A percentile compares a stretch with the other conserved stretches of the same genome.
Evolutionary conservation across 768 basidiomycete genomes (phyloP).

Genomic region (Hericium coralloides): DNA sequence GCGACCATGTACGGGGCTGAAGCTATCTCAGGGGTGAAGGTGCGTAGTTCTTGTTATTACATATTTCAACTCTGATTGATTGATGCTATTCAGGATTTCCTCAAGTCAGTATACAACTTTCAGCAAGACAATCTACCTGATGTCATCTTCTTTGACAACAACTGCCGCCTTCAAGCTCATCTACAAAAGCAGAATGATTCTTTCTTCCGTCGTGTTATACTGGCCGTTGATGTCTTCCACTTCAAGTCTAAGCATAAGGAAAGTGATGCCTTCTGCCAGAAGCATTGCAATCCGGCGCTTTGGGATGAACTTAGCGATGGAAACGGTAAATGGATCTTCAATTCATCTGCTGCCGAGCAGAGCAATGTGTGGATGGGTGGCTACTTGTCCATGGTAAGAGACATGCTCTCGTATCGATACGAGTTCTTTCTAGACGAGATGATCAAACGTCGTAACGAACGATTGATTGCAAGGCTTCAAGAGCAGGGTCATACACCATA

Average conservation of each 20-base stretch:
- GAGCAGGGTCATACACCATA: neutral
- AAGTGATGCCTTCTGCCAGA: constrained; percentile 9
- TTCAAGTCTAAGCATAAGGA: constrained; percentile 17
- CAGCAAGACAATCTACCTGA: neutral
- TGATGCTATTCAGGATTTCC: neutral
- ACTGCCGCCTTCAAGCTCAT: neutral
- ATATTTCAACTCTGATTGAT: neutral
- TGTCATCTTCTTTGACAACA: constrained; percentile 1
- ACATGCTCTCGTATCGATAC: constrained; percentile 25
- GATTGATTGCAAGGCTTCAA: neutral
- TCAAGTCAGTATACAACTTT: neutral
- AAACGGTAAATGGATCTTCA: constrained; percentile 17
- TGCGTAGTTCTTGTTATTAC: neutral
- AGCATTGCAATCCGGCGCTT: constrained; percentile 13
- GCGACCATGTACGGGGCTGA: constrained; percentile 22
- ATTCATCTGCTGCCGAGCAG: constrained; percentile 19
- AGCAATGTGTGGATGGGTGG: constrained; percentile 18
- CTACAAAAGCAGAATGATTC: neutral
- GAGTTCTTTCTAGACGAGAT: constrained; percentile 32
- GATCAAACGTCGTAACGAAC: constrained; percentile 22
- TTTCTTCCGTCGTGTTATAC: constrained; percentile 3
- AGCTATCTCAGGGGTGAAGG: constrained; percentile 1
- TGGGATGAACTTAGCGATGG: constrained; percentile 6
- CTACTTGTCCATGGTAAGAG: constrained; percentile 22
- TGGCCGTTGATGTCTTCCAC: constrained; percentile 19